A percentile compares a stretch with the other conserved stretches of the same genome.
These are phyloP conservation scores for Fusarium incarnatum DNA, from an alignment of 2,329 filamentous ascomycete genomes.

Conservation along the genomic window DNA sequence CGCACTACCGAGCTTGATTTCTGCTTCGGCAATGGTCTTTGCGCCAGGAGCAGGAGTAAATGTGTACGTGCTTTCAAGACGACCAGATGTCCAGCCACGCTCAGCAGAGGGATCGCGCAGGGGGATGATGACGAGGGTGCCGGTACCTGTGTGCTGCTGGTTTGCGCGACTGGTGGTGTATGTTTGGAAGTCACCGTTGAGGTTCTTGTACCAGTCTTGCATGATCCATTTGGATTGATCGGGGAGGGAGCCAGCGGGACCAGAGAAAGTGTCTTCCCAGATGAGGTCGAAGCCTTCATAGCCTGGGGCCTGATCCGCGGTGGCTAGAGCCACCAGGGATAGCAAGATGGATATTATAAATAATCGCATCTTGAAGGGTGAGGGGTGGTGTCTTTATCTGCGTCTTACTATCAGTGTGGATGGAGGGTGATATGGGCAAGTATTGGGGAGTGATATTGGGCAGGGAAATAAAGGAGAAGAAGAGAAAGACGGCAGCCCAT, in stretches of 20 bases:
- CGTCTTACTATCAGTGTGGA: not conserved
- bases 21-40: constrained; percentile 56
- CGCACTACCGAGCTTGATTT: constrained; percentile 51
- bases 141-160: constrained; percentile 61
- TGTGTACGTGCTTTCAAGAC: constrained; percentile 60
- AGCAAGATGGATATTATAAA: not conserved
- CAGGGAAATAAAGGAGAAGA: no score
- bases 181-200: constrained; percentile 31
- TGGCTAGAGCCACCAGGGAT: not conserved
- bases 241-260: constrained; percentile 52
- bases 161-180: constrained; percentile 51
- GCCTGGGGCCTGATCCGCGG: constrained; percentile 45
- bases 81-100: constrained; percentile 61
- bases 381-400: not conserved
- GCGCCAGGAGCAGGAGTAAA: constrained; percentile 57
- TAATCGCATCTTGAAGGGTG: not conserved
- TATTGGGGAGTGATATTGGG: no score
- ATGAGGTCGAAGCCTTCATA: constrained; percentile 55
- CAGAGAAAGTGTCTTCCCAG: constrained; percentile 60
- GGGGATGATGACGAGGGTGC: constrained; percentile 62
- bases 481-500: no score
- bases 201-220: constrained; percentile 10
- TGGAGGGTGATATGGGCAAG: not conserved
- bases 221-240: constrained; percentile 58
- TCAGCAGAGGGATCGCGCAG: constrained; percentile 48